A percentile compares a stretch with the other conserved stretches of the same genome.
phyloP scores from a whole-genome alignment of 768 basidiomycete genomes.

The Myochromella boudieri region DNA sequence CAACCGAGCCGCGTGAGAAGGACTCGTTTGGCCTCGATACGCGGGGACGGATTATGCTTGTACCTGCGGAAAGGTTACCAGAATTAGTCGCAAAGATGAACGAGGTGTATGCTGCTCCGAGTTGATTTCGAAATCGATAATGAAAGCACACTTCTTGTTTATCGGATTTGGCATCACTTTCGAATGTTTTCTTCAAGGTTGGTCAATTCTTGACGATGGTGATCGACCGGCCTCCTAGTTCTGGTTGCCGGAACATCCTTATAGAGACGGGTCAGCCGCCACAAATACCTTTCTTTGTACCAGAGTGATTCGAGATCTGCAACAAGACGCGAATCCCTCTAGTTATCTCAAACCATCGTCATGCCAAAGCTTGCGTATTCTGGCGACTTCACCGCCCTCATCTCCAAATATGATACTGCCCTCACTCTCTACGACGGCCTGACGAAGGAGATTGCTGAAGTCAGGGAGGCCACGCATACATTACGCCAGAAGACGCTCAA shows the following conservation, averaged over 20 bases:
- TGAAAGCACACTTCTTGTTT: background rate
- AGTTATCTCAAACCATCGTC: too few relatives aligned
- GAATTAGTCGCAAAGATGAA: constrained; percentile 39
- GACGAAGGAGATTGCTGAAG: constrained; percentile 6
- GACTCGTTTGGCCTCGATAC: constrained; percentile 76
- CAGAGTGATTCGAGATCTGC: too few relatives aligned
- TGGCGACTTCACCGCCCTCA: background rate
- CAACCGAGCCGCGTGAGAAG: constrained; percentile 50
- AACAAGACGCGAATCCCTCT: too few relatives aligned
- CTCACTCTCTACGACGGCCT: constrained; percentile 10
- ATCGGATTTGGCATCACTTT: background rate
- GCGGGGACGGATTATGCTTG: constrained; percentile 63
- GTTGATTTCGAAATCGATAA: constrained; percentile 2
- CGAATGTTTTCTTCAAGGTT: background rate
- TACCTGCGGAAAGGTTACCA: constrained; percentile 44
- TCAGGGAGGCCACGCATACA: constrained; percentile 6
- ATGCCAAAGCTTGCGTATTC: background rate
- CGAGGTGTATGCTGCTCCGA: constrained; percentile 30
- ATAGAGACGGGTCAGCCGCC: background rate
- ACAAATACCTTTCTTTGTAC: background rate
- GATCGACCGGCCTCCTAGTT: too few relatives aligned
- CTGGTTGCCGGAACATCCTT: background rate
- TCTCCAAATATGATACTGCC: constrained; percentile 9
- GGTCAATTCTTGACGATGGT: background rate
- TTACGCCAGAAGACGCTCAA: constrained; percentile 11